Base-by-base conservation (phyloP, 2,329 filamentous ascomycete species). In the Albophoma yamanashiensis region DNA sequence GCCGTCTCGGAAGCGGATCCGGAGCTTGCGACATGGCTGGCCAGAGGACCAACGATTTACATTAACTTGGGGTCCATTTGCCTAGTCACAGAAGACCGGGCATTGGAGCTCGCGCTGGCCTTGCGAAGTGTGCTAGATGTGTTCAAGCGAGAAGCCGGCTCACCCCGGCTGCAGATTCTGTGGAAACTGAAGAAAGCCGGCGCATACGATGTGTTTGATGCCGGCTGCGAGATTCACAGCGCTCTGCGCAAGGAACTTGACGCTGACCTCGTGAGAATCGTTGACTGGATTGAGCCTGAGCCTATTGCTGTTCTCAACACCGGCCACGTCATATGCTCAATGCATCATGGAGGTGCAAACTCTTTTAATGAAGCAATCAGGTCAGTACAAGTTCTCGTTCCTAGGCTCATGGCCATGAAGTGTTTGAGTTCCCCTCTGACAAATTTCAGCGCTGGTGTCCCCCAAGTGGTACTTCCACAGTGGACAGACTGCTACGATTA, bases 401-500 rank as follows among this genome's bases (percentile, higher is more conserved):
- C 3, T 7, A 15, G 15, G 15, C 40, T n/a, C 40, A n/a, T 9
- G 7, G 39, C 40, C 34, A 2, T 27, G 25, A 42, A 1, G 17
- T 56, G 38, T 43, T 55, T 6, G 12, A 9, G 17, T 9, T 25
- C 1, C 22, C 15, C 11, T 5, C 47, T 52, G 12, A 52, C 47
- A n/a, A 27, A 11, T 22, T 5, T 58, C 61, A 79, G 77, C 20
- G 71, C 73, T 15, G 78, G 77, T 0, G 66, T 79, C 17, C 78
- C 78, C 1, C 78, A 80, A 43, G 67, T 80, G 4, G 62, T 79
- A 4, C 67, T 81, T 0, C 76, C 78, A 0, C 63, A 70, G 4
- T 80, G 78, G 78, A 68, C 74, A 1, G 78, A 80, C 62, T 75
- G 72, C 34, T 79, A 78, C 62, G 78, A 80, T 56, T 80, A 75